Conservation (phyloP, 2,329 filamentous ascomycete genomes). For the Parastagonospora avenae region DNA sequence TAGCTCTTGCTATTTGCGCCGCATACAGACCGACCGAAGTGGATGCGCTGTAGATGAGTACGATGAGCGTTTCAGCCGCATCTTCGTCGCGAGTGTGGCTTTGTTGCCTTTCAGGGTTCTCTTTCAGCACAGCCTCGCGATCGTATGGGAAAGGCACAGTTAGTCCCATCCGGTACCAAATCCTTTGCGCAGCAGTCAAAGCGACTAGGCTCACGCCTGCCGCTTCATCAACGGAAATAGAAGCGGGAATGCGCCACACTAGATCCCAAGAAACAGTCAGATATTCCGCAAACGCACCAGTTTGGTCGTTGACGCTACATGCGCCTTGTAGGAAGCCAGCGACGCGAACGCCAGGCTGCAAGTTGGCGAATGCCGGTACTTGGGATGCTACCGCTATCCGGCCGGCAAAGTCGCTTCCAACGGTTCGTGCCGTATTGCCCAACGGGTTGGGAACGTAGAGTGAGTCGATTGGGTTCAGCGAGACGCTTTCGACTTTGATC, state of each 20-base stretch:
- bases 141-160: constrained; percentile 41
- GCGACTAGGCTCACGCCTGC: constrained; percentile 50
- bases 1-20: constrained; percentile 36
- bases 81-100: not conserved
- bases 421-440: constrained; percentile 34
- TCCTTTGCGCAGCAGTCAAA: constrained; percentile 51
- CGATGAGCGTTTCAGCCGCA: constrained; percentile 6
- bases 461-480: constrained; percentile 41
- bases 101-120: constrained; percentile 16
- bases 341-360: constrained; percentile 40
- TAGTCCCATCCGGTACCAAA: constrained; percentile 48
- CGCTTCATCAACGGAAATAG: constrained; percentile 45
- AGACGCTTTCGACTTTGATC: constrained; percentile 28
- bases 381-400: constrained; percentile 21
- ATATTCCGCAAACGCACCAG: constrained; percentile 55
- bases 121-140: constrained; percentile 5
- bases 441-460: constrained; percentile 47
- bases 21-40: constrained; percentile 43
- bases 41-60: constrained; percentile 43
- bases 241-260: constrained; percentile 44
- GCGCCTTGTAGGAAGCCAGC: constrained; percentile 54
- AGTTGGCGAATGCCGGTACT: constrained; percentile 11
- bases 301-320: constrained; percentile 49
- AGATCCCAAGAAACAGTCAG: constrained; percentile 44
- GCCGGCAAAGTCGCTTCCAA: constrained; percentile 53